Conservation (phyloP, 495 filamentous ascomycete genomes). For the Hypoxylon lienhwacheense region DNA sequence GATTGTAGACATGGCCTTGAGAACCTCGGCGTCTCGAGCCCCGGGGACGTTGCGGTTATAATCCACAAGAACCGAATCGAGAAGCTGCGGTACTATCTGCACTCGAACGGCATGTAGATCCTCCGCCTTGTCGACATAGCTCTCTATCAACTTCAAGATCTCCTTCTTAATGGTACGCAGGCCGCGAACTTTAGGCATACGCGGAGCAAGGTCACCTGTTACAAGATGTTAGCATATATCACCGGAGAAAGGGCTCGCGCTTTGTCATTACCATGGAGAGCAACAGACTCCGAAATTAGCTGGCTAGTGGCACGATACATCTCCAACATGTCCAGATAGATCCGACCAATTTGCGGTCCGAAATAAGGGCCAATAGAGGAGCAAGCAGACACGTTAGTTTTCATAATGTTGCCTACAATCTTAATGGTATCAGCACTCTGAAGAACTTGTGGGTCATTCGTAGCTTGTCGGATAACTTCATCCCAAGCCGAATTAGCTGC, state of each 20-base stretch:
- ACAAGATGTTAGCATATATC: slow-evolving; percentile 21
- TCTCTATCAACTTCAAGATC: slow-evolving; percentile 97
- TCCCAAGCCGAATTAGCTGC: slow-evolving; percentile 95
- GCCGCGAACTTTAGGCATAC: slow-evolving; percentile 93
- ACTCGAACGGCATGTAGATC: slow-evolving; percentile 88
- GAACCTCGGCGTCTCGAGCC: slow-evolving; percentile 92
- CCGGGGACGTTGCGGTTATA: slow-evolving; percentile 97
- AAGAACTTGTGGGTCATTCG: slow-evolving; percentile 75
- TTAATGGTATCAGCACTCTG: slow-evolving; percentile 95
- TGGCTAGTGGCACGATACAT: slow-evolving; percentile 98
- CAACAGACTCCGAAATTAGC: slow-evolving; percentile 89
- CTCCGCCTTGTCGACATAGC: slow-evolving; percentile 96
- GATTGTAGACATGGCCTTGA: slow-evolving; percentile 97
- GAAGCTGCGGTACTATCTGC: slow-evolving; percentile 93
- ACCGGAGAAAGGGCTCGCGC: slow-evolving; percentile 6
- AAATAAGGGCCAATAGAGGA: slow-evolving; percentile 96
- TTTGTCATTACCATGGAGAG: slow-evolving; percentile 69
- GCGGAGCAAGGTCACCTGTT: slow-evolving; percentile 86
- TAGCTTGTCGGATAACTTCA: slow-evolving; percentile 82
- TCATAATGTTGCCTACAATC: slow-evolving; percentile 99
- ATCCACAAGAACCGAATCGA: slow-evolving; percentile 91
- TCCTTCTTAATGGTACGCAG: slow-evolving; percentile 99
- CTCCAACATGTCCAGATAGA: slow-evolving; percentile 97
- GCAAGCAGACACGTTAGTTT: slow-evolving; percentile 97
- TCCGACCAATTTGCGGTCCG: slow-evolving; percentile 96